Base-by-base conservation (phyloP, 1,284 basidiomycete genomes). In the Fomitopsis betulina region DNA sequence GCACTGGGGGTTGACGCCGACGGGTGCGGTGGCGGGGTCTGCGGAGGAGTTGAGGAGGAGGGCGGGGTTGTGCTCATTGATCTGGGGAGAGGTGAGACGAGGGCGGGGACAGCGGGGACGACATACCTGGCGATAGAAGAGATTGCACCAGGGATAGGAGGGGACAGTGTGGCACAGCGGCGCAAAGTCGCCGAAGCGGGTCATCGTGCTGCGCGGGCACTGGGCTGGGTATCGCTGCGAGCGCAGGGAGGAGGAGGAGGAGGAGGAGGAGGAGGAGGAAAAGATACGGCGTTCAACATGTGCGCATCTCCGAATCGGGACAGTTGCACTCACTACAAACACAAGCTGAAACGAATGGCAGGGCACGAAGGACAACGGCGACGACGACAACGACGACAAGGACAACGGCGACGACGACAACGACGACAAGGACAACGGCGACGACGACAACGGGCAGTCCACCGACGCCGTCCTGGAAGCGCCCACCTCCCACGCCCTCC, bases 91-190 rank as follows among this genome's bases (percentile, higher is more conserved):
- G 17, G 40, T 37, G 1, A 23, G 43, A 52, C 27, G 52, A 52
- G 23, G 55, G 37, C 30, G 38, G 55, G 53, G 32, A 61, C 42
- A 39, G 42, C 10, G 27, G 5, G 23, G 27, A 32, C n/a, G 15
- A 57, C 62, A 33, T 5, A 70, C 84, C 75, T 87, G 86, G 60
- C 77, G 78, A 67, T 84, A 86, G 71, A 88, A 88, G 63, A 87
- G 82, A 65, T 87, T 87, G 68, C 85, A 87, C 85, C 85, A 86
- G 0, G 85, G 76, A 65, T 87, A 87, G 27, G 84, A 86, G 1
- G 86, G 86, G 10, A 78, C 76, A 30, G 78, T 69, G 25, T 75
- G 73, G 70, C 85, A 87, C 21, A 87, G 76, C 17, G 80, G 72
- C 64, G 70, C 67, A 68, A 87, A 86, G 63, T 86, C 83, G 58